These are phyloP conservation scores for Petasospora rhodanensis DNA, from an alignment of 1,139 yeast genomes.

Conservation along the genomic window DNA sequence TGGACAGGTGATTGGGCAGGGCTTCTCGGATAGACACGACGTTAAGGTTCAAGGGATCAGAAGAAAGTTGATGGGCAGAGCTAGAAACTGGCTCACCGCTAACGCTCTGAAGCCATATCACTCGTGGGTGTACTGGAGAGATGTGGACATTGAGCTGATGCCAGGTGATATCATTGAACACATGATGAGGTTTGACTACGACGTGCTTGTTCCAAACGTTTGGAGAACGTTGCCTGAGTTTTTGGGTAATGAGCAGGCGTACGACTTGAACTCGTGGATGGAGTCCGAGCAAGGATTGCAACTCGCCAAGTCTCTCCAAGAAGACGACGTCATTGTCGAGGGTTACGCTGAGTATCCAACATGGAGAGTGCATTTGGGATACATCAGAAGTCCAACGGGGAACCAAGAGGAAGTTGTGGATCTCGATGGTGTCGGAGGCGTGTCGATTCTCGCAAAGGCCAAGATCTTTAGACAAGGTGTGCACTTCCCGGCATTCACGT, in stretches of 20 bases:
- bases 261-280: slow-evolving; percentile 86
- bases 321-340: slow-evolving; percentile 86
- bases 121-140: slow-evolving; percentile 95
- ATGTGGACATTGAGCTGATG: slow-evolving; percentile 80
- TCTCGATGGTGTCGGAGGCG: slow-evolving; percentile 89
- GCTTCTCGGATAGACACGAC: slow-evolving; percentile 85
- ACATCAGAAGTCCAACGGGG: slow-evolving; percentile 61
- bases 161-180: slow-evolving; percentile 78
- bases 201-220: slow-evolving; percentile 84
- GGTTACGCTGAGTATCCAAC: slow-evolving; percentile 90
- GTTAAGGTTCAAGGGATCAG: slow-evolving; percentile 88
- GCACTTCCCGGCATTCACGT: slow-evolving; percentile 85
- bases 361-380: slow-evolving; percentile 80
- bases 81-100: slow-evolving; percentile 81
- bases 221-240: slow-evolving; percentile 85
- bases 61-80: slow-evolving; percentile 84
- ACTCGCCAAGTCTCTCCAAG: slow-evolving; percentile 60
- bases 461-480: slow-evolving; percentile 78
- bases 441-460: slow-evolving; percentile 78
- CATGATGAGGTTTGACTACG: slow-evolving; percentile 69
- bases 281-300: slow-evolving; percentile 70
- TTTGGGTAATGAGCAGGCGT: slow-evolving; percentile 74
- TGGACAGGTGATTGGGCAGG: slow-evolving; percentile 82
- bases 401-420: slow-evolving; percentile 63
- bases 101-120: slow-evolving; percentile 78